Evolutionary conservation across 2,329 filamentous ascomycete genomes (phyloP), one percentile per base, ranked within the genome.

Genomic region (Thermoascus crustaceus): DNA sequence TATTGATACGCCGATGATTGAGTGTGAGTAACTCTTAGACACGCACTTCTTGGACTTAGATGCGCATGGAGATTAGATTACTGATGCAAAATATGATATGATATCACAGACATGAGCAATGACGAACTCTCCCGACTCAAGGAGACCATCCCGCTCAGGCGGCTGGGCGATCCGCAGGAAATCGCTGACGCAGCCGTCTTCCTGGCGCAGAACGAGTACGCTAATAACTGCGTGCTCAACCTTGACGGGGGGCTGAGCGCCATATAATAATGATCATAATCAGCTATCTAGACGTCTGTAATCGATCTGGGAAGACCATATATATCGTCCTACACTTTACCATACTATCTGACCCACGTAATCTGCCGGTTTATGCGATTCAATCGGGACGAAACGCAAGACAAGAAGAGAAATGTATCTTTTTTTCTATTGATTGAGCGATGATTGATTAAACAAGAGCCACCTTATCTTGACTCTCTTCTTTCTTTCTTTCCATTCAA

Each of bases 171-270:
- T 21, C 67, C 73, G 5, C 68, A 75, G 17, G 86, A 94, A 57
- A 75, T 93, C 20, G 85, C 86, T n/a, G 78, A 88, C 52, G 85
- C 86, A 36, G 84, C 82, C 30, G 54, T 81, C 18, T 94, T 93
- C 57, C 70, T 94, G 10, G 81, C 76, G 19, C 71, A 72, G 30
- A 94, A 91, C 58, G 66, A 75, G 43, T 94, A 89, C 61, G 83
- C 85, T 37, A 89, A 89, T 57, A 93, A 93, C 46, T 91, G 85
- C 57, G 72, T 88, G 33, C 68, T 94, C 34, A 91, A 88, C 57
- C 69, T 94, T 18, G 87, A 94, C 59, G 87, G 87, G 10, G 87
- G 87, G 1, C 58, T 93, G 46, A 87, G 82, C 57, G 83, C 82
- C 33, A 48, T 64, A 34, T 83, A 55, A 70, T 10, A 8, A 17